Evolutionary conservation across 768 basidiomycete genomes (phyloP).

Genomic region (Lentinus tigrinus): DNA sequence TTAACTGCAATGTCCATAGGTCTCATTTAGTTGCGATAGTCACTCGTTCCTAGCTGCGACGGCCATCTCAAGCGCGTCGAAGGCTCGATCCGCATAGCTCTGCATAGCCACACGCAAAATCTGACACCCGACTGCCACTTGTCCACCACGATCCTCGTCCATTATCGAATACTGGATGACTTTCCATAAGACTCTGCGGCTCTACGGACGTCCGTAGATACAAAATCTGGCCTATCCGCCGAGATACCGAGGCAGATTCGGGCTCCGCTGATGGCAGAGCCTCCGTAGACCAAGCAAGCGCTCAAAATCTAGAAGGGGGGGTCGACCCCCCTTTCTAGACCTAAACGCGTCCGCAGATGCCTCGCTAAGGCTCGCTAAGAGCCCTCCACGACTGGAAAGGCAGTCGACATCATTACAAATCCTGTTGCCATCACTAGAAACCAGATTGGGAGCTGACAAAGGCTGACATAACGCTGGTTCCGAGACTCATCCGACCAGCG

Average conservation of each 20-base stretch:
- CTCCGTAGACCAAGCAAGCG: not conserved
- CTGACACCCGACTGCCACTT: too few species aligned
- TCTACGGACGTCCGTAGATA: not conserved
- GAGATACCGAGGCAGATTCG: constrained; percentile 5
- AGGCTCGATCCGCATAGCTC: too few species aligned
- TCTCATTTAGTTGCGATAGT: too few species aligned
- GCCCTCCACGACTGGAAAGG: not conserved
- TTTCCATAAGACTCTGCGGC: constrained; percentile 6
- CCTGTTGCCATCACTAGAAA: too few species aligned
- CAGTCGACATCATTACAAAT: not conserved
- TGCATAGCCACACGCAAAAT: too few species aligned
- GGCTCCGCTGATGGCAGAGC: not conserved
- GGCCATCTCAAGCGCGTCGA: too few species aligned
- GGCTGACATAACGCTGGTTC: too few species aligned
- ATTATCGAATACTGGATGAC: too few species aligned
- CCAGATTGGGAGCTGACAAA: not conserved
- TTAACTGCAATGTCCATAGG: too few species aligned
- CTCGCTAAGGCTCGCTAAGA: not conserved
- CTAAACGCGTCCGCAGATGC: not conserved
- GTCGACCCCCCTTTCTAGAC: constrained; percentile 5
- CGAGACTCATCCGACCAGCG: not conserved
- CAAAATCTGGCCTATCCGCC: not conserved
- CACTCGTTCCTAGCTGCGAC: too few species aligned
- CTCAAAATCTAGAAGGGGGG: constrained; percentile 3
- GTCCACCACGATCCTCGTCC: too few species aligned